Evolutionary conservation across 192 early-diverging fungal genomes (phyloP), one percentile per base, ranked within the genome.

Genomic region (Backusella circina): DNA sequence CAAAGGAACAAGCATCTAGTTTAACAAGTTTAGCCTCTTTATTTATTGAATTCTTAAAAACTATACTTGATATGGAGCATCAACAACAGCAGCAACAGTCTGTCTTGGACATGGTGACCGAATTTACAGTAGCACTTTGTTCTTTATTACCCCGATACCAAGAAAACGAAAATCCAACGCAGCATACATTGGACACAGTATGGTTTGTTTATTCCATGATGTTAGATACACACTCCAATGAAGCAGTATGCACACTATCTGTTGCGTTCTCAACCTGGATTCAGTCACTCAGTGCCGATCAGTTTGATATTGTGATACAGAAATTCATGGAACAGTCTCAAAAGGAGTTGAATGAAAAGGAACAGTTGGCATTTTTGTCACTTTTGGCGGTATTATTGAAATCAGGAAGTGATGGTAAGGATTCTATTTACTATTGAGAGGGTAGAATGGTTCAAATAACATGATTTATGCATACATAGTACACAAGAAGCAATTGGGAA

Each of bases 401-500:
- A 35, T 72, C 67, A 18, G 44, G 74, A 16, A 68, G 23, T 30
- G 57, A 71, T 68, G 71, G 79, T 80, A 66, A 80, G 64, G 57
- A 65, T 68, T 18, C 18, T 50, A 2, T 13, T 50, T 23, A 28
- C 31, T 18, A 21, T 65, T 64, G 10, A 8, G 2, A 10, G 16
- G 28, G 37, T 8, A 3, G 39, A 41, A 41, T 41, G 13, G 65
- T 7, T 15, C n/a, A 3, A 47, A 47, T n/a, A 47, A 47, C 44
- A 47, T 7, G 4, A 6, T 47, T 18, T 35, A 3, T 35, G 2
- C 5, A 7, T 47, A 18, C n/a, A 3, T 71, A 87, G 82, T 65
- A 2, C 84, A 87, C 68, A 84, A 83, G 39, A 72, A 77, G n/a
- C 65, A 66, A 16, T 66, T 87, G 3, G 79, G 82, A 67, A 76